Conservation (phyloP, 2,329 filamentous ascomycete genomes). For the Colletotrichum shisoi region DNA sequence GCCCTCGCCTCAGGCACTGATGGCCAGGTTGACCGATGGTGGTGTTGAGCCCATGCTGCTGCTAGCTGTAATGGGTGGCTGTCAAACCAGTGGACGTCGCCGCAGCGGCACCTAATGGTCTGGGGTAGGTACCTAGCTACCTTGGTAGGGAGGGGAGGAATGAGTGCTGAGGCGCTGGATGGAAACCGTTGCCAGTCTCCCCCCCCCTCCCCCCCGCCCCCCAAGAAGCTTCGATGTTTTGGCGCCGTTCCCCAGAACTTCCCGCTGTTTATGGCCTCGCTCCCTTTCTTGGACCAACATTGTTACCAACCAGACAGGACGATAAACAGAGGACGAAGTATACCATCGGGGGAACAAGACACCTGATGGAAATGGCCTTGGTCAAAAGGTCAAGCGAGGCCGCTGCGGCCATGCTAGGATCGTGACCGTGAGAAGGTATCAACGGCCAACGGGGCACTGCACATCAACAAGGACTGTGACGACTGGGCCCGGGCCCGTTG, state of each 20-base stretch:
- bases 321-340: background rate
- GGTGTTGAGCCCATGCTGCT: constrained; percentile 25
- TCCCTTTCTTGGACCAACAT: too few relatives aligned
- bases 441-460: background rate
- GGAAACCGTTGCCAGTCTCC: background rate
- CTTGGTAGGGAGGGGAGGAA: background rate
- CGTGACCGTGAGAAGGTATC: background rate
- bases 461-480: constrained; percentile 9
- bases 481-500: constrained; percentile 16
- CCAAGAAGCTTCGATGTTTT: background rate
- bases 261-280: background rate
- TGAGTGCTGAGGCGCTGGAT: background rate
- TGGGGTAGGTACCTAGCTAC: constrained; percentile 1
- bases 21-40: constrained; percentile 26
- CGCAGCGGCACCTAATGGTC: constrained; percentile 28
- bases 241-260: background rate
- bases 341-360: background rate
- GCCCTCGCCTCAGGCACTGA: constrained; percentile 21
- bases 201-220: too few relatives aligned
- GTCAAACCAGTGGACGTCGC: constrained; percentile 29
- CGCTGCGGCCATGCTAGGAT: background rate
- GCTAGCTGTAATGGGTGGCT: constrained; percentile 22
- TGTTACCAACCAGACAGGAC: background rate
- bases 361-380: background rate
- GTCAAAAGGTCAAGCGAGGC: background rate